Base-by-base conservation (phyloP, 352 stramenopile species). In the Pythium chondricola region DNA sequence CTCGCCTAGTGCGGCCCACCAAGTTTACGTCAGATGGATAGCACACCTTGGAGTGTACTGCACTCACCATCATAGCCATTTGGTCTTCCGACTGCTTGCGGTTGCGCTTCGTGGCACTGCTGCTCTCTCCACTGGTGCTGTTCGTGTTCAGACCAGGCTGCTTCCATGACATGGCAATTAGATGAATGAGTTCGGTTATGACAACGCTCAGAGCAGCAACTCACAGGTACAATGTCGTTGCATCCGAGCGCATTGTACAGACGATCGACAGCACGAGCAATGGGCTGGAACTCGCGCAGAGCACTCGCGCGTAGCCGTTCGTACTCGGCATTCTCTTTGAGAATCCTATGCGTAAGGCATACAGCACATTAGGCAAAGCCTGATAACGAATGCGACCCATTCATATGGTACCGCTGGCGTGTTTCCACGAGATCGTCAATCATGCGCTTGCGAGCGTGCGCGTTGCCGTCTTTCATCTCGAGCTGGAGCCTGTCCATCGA, bases 241-340 rank as follows among this genome's bases (percentile, higher is more conserved):
- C 79, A 91, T 7, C 77, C 77, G 0, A 91, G 61, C 0, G 74
- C 62, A 39, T 91, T 91, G 66, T 91, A 91, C 6, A 88, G 56
- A 1, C 74, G 71, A 22, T 91, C 79, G 18, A 91, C 79, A 10
- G 81, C 63, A 8, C 79, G 69, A 6, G 79, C 74, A 27, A 87
- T 71, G 18, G 79, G 77, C 31, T 85, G 72, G 46, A 91, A 91
- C 53, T 91, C 76, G 10, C 77, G 63, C 30, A 68, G 63, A 6
- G 76, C 74, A 17, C 58, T 67, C 45, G 69, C 67, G 17, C 79
- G 74, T 16, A 86, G 64, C 7, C 76, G 70, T 52, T 91, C 79
- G 32, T 85, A 72, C 36, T 88, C 75, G 1, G 72, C 61, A 36
- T 88, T 91, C 26, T 91, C 79, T 43, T 84, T 85, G 16, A 85